phyloP scores from a whole-genome alignment of 2,329 filamentous ascomycete species.

The Magnaporthiopsis rhizophila region DNA sequence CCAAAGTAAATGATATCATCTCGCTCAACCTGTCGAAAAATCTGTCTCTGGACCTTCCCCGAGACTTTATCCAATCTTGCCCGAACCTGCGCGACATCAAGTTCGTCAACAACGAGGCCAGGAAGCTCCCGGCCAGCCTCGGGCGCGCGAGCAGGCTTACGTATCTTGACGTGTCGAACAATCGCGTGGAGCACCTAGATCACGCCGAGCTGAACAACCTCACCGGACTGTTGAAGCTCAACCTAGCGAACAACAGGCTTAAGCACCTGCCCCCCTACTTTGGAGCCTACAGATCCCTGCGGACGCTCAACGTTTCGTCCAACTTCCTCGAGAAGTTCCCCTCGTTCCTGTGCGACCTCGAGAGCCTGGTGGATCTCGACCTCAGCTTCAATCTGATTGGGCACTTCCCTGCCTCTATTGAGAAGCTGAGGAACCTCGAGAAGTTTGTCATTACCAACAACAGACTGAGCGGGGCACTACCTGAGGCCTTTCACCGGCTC shows the following conservation, averaged over 20 bases:
- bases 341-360: constrained; percentile 72
- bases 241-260: constrained; percentile 87
- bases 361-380: constrained; percentile 82
- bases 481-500: constrained; percentile 64
- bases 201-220: constrained; percentile 74
- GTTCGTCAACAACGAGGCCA: constrained; percentile 88
- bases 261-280: constrained; percentile 75
- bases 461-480: constrained; percentile 67
- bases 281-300: constrained; percentile 66
- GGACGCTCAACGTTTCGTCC: constrained; percentile 85
- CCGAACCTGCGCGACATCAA: constrained; percentile 89
- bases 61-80: constrained; percentile 94
- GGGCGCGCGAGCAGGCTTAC: constrained; percentile 74
- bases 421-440: constrained; percentile 71
- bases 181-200: constrained; percentile 78
- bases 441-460: constrained; percentile 96
- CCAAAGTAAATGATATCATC: constrained; percentile 85
- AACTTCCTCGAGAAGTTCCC: constrained; percentile 86
- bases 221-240: constrained; percentile 74
- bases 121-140: constrained; percentile 75
- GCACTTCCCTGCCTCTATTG: constrained; percentile 68
- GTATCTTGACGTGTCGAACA: constrained; percentile 91
- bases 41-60: constrained; percentile 82
- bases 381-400: constrained; percentile 93
- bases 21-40: constrained; percentile 92